Evolutionary conservation across 2,329 filamentous ascomycete genomes (phyloP).

Genomic region (Emmonsia crescens): DNA sequence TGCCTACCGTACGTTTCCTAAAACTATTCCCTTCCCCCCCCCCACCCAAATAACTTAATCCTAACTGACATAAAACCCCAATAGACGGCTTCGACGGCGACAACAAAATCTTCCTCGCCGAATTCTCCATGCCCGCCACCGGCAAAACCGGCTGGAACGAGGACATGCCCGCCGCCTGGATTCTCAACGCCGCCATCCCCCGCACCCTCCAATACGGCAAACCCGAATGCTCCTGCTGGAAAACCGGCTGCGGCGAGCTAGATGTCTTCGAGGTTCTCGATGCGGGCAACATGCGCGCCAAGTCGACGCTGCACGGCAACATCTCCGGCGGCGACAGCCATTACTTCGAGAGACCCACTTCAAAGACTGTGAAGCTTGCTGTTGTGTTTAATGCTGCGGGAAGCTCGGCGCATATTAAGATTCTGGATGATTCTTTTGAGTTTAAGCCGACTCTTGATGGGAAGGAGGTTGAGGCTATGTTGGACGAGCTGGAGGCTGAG

Average conservation of each 20-base stretch:
- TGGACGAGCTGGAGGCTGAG: not conserved
- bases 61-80: not conserved
- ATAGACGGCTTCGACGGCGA: conserved; percentile 55
- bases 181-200: conserved; percentile 62
- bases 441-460: conserved; percentile 12
- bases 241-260: conserved; percentile 58
- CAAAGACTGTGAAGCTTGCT: conserved; percentile 51
- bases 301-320: conserved; percentile 56
- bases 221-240: conserved; percentile 60
- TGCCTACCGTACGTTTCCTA: conserved; percentile 37
- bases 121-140: conserved; percentile 61
- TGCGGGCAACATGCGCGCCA: conserved; percentile 53
- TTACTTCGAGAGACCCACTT: conserved; percentile 58
- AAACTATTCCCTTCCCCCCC: not conserved
- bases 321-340: conserved; percentile 54
- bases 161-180: conserved; percentile 67
- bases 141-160: conserved; percentile 41
- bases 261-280: conserved; percentile 64
- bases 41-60: not conserved
- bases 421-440: conserved; percentile 30
- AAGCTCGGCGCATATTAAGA: conserved; percentile 46
- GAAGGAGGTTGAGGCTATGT: conserved; percentile 9
- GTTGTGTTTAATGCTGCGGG: conserved; percentile 48
- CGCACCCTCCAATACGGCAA: conserved; percentile 57
- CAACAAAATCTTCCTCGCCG: conserved; percentile 61